These are phyloP conservation scores for Suillus alpinus DNA, from an alignment of 768 basidiomycete genomes.

Conservation along the genomic window DNA sequence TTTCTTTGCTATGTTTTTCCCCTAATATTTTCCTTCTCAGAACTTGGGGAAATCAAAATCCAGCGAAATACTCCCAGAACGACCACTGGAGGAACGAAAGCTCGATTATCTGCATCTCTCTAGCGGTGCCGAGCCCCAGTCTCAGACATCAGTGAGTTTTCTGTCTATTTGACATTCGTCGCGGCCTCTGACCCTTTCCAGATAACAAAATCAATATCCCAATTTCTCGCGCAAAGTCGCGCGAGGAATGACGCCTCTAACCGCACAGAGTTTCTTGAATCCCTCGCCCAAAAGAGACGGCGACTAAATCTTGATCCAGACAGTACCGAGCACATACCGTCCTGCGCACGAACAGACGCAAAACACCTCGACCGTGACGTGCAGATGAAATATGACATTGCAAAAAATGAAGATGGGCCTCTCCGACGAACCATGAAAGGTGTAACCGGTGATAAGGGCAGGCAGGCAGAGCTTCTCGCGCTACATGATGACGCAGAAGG, in stretches of 20 bases:
- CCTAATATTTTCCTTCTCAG: slow-evolving; percentile 14
- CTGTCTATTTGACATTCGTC: neutral
- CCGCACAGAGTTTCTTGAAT: slow-evolving; percentile 67
- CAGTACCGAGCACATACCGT: slow-evolving; percentile 35
- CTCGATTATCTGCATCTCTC: slow-evolving; percentile 55
- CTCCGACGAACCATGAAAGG: slow-evolving; percentile 56
- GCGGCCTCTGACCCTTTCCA: slow-evolving; percentile 21
- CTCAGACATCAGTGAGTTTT: slow-evolving; percentile 57
- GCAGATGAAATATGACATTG: slow-evolving; percentile 86
- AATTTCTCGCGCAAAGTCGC: slow-evolving; percentile 67
- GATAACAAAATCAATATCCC: slow-evolving; percentile 71
- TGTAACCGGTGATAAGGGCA: slow-evolving; percentile 10
- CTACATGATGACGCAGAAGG: slow-evolving; percentile 34
- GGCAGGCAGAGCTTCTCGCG: slow-evolving; percentile 8
- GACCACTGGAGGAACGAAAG: slow-evolving; percentile 64
- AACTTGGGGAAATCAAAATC: slow-evolving; percentile 29
- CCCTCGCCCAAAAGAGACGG: slow-evolving; percentile 53
- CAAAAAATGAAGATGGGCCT: slow-evolving; percentile 80
- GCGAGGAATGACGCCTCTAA: slow-evolving; percentile 77
- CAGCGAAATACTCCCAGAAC: slow-evolving; percentile 24
- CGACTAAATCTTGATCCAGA: slow-evolving; percentile 36
- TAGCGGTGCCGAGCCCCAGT: slow-evolving; percentile 44
- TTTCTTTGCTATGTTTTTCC: neutral
- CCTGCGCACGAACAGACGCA: slow-evolving; percentile 76
- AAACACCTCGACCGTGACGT: slow-evolving; percentile 67